phyloP scores from a whole-genome alignment of 257 asterid genomes.

The Voacanga thouarsii region DNA sequence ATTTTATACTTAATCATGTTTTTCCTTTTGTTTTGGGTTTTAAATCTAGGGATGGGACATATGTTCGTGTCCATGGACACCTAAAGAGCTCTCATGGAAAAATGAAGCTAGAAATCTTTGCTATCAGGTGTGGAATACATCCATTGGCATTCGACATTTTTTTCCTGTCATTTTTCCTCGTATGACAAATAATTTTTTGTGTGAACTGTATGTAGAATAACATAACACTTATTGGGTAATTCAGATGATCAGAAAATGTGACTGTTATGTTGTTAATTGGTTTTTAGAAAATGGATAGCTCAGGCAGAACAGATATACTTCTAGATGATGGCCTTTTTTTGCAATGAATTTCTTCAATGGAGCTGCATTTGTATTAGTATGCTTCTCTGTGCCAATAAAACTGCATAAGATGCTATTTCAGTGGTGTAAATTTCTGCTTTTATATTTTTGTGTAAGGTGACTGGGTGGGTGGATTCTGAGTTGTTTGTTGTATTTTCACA shows the following conservation, averaged over 20 bases:
- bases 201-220: not conserved
- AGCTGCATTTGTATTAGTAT: not conserved
- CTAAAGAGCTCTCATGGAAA: conserved; percentile 58
- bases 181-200: not conserved
- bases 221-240: not conserved
- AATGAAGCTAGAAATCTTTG: conserved; percentile 58
- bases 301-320: not conserved
- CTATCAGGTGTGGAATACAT: conserved; percentile 57
- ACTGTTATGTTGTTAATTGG: not conserved
- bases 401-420: not conserved
- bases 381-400: not conserved
- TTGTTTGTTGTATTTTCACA: not conserved
- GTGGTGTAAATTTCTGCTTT: not conserved
- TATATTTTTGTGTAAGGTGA: not conserved
- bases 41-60: conserved; percentile 56
- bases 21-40: not conserved
- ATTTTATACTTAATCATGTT: not conserved
- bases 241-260: conserved; percentile 1
- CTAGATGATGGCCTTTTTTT: not conserved
- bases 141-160: not conserved
- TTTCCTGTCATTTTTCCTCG: not conserved
- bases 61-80: conserved; percentile 79
- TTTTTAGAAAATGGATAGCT: not conserved
- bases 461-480: not conserved
- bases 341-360: not conserved